Evolutionary conservation across 108 stramenopile genomes (phyloP), one percentile per base, ranked within the genome.

Genomic region (Thalassiosira profunda): DNA sequence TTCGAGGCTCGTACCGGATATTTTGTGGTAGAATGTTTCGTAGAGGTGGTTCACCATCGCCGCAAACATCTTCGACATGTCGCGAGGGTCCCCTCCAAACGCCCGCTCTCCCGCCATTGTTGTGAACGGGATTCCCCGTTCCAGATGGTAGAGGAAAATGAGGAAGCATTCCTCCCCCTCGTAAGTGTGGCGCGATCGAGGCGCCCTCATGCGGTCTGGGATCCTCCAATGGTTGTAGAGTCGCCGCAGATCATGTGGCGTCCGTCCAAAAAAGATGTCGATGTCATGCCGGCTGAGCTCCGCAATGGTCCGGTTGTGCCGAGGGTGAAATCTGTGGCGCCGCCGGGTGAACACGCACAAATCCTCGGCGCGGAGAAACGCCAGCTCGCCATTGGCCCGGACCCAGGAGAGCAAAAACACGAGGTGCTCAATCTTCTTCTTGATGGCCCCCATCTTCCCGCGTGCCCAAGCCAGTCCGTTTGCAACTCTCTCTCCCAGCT

Each of bases 21-120:
- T 77, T 41, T 77, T 77, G 68, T 77, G 44, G 61, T 64, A 73
- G 30, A 57, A 57, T 35, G 29, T 29, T 31, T 24, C n/a, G 29
- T 58, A 55, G 14, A 73, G 24, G 36, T 65, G 63, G 36, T 54
- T 30, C 12, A 46, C 41, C 53, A 69, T 21, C 9, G 40, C 28
- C 21, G 51, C 43, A 31, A 54, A 62, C 51, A 72, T 61, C 12
- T 11, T 2, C 0, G 70, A 61, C 12, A 71, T 28, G 46, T 54
- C 28, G 2, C 70, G 21, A 0, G 70, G 70, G 35, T 71, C 51
- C 5, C 70, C 59, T 5, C 70, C 70, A 52, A 71, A 71, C 1
- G 20, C 46, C 10, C n/a, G n/a, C 9, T 31, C 4, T 29, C 59
- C 12, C 0, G 70, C 58, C 59, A 61, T 61, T 15, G 52, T 31